Base-by-base conservation (phyloP, 2,329 filamentous ascomycete species). In the Aureobasidium zeae region DNA sequence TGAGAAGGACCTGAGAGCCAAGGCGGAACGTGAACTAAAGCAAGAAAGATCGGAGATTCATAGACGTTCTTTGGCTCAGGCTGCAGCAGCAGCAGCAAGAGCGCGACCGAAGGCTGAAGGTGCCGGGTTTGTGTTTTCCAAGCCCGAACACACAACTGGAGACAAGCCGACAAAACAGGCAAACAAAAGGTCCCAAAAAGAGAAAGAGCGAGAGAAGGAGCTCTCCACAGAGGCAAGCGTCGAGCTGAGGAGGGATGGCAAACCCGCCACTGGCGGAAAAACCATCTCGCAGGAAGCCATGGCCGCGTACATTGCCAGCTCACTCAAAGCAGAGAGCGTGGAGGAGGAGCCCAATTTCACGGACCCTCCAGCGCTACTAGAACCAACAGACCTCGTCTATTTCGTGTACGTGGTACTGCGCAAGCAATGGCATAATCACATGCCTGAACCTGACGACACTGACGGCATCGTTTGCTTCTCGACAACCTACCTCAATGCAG, bases 391-490 rank as follows among this genome's bases (percentile, higher is more conserved):
- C 16, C 25, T 37, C 3, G 37, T 15, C 11, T 44, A 35, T 28
- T 37, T 36, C 15, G 33, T 47, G 4, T 47, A 47, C 33, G 30
- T 19, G 11, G 45, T 47, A 5, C 20, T 19, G 2, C 45, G 37
- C 21, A 43, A 47, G 25, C 32, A 37, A 15, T 47, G 45, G 45
- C 17, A 10, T 11, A 16, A n/a, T 10, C 4, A 22, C 5, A 25
- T 20, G 10, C 17, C 33, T 13, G 31, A 31, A 22, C 31, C 37
- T 9, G 31, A 31, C 5, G 33, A 37, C 33, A 25, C 25, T 8
- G 32, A 13, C 6, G 25, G 11, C 7, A 12, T 43, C 9, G 13
- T 26, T 9, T 44, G 29, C 32, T 20, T 26, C 21, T 9, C 21
- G 13, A 33, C 25, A 32, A 25, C 36, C 4, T 37, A 33, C 13